These are phyloP conservation scores for Aureobasidium sp. DNA, from an alignment of 2,329 filamentous ascomycete species.

Conservation along the genomic window DNA sequence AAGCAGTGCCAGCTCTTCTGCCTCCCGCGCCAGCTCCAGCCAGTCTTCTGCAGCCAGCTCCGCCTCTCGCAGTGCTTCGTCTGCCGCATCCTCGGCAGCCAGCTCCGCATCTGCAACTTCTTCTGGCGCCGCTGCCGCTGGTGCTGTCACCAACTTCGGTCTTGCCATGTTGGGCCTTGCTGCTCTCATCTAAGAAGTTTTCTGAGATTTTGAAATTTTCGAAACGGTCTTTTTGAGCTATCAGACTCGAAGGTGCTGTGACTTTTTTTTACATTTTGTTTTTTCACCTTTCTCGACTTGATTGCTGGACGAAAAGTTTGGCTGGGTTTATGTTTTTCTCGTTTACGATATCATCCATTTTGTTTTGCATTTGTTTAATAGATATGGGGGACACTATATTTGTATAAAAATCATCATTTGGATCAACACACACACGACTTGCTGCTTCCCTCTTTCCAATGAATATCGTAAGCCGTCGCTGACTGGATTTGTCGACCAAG, in stretches of 20 bases:
- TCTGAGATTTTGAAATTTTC: not conserved
- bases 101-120: slow-evolving; percentile 1
- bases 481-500: too few relatives aligned
- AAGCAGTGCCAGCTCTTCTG: not conserved
- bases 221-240: not conserved
- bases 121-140: slow-evolving; percentile 9
- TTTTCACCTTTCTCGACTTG: not conserved
- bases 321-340: not conserved
- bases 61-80: not conserved
- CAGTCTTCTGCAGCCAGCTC: not conserved
- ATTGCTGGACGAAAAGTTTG: not conserved
- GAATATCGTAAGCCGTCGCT: too few relatives aligned
- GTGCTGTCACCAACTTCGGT: not conserved
- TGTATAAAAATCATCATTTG: too few relatives aligned
- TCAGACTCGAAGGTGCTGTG: not conserved
- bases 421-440: not conserved
- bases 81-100: not conserved
- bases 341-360: slow-evolving; percentile 1
- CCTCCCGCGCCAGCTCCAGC: not conserved
- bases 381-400: not conserved
- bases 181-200: slow-evolving; percentile 1
- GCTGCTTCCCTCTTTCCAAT: too few relatives aligned
- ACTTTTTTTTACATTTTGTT: not conserved
- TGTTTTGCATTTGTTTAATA: not conserved
- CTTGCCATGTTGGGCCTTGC: slow-evolving; percentile 7